phyloP scores from a whole-genome alignment of 331 rosid genomes.

The Telfairia occidentalis region DNA sequence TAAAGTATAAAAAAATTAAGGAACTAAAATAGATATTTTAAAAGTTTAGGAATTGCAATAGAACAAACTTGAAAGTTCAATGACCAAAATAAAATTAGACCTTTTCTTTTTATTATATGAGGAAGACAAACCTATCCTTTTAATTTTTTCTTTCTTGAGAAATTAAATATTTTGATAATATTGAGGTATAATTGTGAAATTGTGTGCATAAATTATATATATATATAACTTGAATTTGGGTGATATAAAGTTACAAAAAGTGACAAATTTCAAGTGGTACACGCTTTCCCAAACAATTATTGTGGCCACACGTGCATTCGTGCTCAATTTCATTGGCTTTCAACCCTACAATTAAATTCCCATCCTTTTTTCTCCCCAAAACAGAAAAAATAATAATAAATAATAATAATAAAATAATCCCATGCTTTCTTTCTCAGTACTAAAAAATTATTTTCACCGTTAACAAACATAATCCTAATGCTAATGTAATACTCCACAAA shows the following conservation, averaged over 20 bases:
- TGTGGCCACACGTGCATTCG: background rate
- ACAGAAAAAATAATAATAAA: background rate
- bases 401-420: too few species aligned
- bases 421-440: background rate
- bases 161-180: background rate
- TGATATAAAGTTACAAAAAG: background rate
- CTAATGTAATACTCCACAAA: too few species aligned
- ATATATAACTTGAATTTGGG: background rate
- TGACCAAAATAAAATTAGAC: too few species aligned
- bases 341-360: background rate
- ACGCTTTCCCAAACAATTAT: background rate
- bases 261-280: background rate
- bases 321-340: background rate
- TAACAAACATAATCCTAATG: too few species aligned
- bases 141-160: background rate
- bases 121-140: background rate
- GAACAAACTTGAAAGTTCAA: too few species aligned
- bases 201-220: background rate
- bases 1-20: too few species aligned
- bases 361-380: background rate
- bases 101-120: too few species aligned
- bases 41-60: too few species aligned
- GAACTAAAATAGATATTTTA: too few species aligned
- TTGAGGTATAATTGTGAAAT: background rate
- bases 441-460: too few species aligned